Base-by-base conservation (phyloP, 169 alveolate genomes). In the Pseudocohnilembus persalinus region DNA sequence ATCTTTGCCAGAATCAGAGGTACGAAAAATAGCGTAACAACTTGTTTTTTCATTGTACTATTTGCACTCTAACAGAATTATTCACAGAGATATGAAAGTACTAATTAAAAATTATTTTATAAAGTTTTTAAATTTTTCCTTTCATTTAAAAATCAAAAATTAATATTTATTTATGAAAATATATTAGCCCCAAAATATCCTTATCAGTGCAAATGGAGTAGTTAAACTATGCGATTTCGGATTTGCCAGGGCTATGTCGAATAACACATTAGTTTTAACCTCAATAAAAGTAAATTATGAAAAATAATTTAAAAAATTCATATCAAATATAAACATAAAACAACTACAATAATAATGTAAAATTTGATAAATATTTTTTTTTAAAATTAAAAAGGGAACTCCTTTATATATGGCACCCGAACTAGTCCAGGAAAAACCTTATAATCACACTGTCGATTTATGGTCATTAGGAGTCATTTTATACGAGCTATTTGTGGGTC, bases 401-500 rank as follows among this genome's bases (percentile, higher is more conserved):
- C 97, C 97, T 0, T 88, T 95, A 64, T 97, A 97, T 83, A 97
- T 97, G 99, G 99, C 99, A 73, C 99, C 99, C 0, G 99, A 97
- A 87, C 80, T 97, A 73, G 97, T 97, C 24, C 91, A 95, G 81
- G 99, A 97, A 89, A 88, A 92, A 87, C 98, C 99, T 1, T 97
- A 97, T 87, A 95, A 97, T 91, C 97, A 95, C 86, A 97, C 97
- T 31, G 99, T 96, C 0, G 99, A 97, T 88, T 92, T 97, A 65
- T 97, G 99, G 99, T 93, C 97, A 29, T 92, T 96, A 68, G 99
- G 99, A 26, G 98, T 97, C 29, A 97, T 97, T 73, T 88, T 96
- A 35, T 97, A 95, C 88, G 99, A 97, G 89, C 92, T 97, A 49
- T 97, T 93, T 89, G 98, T 95, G 0, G 99, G 99, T 0, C 93